phyloP scores from a whole-genome alignment of 495 filamentous ascomycete genomes.

The Rhizodiscina lignyota region DNA sequence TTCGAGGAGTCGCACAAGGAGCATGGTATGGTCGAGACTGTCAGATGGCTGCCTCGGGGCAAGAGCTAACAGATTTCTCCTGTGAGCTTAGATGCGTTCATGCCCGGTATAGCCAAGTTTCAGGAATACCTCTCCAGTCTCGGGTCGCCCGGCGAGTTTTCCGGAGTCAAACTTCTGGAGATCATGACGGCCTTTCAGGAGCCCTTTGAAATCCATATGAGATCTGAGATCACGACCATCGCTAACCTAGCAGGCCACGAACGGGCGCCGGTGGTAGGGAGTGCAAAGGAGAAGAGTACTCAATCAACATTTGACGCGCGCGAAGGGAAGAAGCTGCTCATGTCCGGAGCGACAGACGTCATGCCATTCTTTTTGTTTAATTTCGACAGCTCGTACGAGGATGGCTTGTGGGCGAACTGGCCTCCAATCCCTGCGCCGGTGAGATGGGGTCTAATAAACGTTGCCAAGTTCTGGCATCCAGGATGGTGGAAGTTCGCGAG shows the following conservation, averaged over 20 bases:
- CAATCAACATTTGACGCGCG: slow-evolving; percentile 23
- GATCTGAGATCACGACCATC: slow-evolving; percentile 36
- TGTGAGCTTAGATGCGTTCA: slow-evolving; percentile 37
- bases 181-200: slow-evolving; percentile 32
- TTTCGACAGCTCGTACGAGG: slow-evolving; percentile 35
- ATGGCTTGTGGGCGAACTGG: slow-evolving; percentile 27
- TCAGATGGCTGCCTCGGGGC: no score
- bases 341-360: slow-evolving; percentile 8
- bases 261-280: slow-evolving; percentile 27
- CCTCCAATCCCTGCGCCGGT: slow-evolving; percentile 12
- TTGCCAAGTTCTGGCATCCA: slow-evolving; percentile 26
- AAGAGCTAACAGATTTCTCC: no score
- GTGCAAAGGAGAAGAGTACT: slow-evolving; percentile 22
- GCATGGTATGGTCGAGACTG: no score
- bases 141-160: slow-evolving; percentile 21
- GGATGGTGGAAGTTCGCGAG: slow-evolving; percentile 38
- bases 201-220: slow-evolving; percentile 33
- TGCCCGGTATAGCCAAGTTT: slow-evolving; percentile 29
- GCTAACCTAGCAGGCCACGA: no score
- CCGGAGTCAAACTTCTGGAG: slow-evolving; percentile 22
- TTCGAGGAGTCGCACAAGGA: background rate
- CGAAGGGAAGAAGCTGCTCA: slow-evolving; percentile 20
- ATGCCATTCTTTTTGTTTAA: slow-evolving; percentile 42
- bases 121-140: slow-evolving; percentile 26
- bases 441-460: slow-evolving; percentile 17